A percentile compares a stretch with the other conserved stretches of the same genome.
These are phyloP conservation scores for Trametes coccinea DNA, from an alignment of 768 basidiomycete species.

Conservation along the genomic window DNA sequence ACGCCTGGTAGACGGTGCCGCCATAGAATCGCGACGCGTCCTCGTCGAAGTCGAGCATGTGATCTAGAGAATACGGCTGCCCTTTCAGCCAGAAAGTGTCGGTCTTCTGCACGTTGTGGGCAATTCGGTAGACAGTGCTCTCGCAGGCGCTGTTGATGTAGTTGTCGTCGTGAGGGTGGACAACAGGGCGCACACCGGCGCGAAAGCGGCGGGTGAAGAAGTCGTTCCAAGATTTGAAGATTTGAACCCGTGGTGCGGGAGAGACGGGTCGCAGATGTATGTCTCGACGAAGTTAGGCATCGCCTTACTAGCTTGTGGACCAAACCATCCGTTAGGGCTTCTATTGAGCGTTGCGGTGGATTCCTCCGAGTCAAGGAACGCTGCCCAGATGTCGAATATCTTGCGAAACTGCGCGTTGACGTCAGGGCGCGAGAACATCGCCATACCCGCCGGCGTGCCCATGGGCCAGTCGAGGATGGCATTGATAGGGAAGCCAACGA, in stretches of 20 bases:
- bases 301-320: conserved; percentile 33
- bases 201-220: conserved; percentile 41
- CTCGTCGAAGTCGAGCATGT: conserved; percentile 51
- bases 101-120: conserved; percentile 37
- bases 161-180: conserved; percentile 6
- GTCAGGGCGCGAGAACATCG: conserved; percentile 40
- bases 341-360: conserved; percentile 45
- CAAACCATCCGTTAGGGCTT: conserved; percentile 51
- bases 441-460: conserved; percentile 36
- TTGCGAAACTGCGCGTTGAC: conserved; percentile 51
- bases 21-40: conserved; percentile 45
- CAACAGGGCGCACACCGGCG: conserved; percentile 21
- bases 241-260: conserved; percentile 32
- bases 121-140: conserved; percentile 47
- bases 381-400: conserved; percentile 51
- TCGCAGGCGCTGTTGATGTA: conserved; percentile 57
- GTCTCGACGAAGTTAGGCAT: conserved; percentile 28
- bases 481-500: conserved; percentile 50
- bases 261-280: conserved; percentile 37
- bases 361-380: conserved; percentile 44
- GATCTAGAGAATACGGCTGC: conserved; percentile 56
- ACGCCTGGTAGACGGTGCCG: conserved; percentile 57
- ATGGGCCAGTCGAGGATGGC: conserved; percentile 47
- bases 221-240: conserved; percentile 34
- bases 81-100: conserved; percentile 65